Evolutionary conservation across 495 filamentous ascomycete species (phyloP).

Genomic region (Penicillium roqueforti): DNA sequence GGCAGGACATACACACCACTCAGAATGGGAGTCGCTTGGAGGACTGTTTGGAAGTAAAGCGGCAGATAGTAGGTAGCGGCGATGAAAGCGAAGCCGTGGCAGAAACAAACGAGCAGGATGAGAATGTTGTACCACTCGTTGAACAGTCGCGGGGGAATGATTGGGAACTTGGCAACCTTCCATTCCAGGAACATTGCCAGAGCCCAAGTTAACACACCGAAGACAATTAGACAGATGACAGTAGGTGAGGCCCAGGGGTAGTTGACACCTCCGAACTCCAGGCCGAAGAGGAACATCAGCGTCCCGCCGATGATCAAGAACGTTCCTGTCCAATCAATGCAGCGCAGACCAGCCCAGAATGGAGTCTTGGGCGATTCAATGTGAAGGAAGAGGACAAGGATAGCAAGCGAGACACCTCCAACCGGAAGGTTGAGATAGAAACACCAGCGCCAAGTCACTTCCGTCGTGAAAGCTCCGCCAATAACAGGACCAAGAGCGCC

Average conservation of each 20-base stretch:
- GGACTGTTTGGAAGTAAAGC: conserved; percentile 73
- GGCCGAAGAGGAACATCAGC: conserved; percentile 75
- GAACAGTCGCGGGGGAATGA: conserved; percentile 74
- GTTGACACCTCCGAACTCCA: conserved; percentile 73
- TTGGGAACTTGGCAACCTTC: conserved; percentile 68
- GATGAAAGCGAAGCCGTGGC: conserved; percentile 73
- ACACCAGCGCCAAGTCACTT: conserved; percentile 59
- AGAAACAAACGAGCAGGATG: conserved; percentile 52
- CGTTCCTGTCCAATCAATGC: conserved; percentile 73
- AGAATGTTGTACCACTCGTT: conserved; percentile 54
- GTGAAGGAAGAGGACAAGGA: conserved; percentile 67
- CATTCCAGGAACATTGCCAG: conserved; percentile 66
- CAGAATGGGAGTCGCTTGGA: conserved; percentile 66
- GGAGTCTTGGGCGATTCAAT: conserved; percentile 73
- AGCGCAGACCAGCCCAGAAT: conserved; percentile 62
- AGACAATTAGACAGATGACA: conserved; percentile 75
- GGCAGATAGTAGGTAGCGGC: conserved; percentile 70
- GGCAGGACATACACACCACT: conserved; percentile 79
- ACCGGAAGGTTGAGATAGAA: conserved; percentile 71
- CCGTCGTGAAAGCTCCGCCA: conserved; percentile 69
- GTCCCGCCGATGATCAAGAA: conserved; percentile 69
- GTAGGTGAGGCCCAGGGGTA: conserved; percentile 70
- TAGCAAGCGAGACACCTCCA: conserved; percentile 61
- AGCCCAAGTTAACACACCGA: conserved; percentile 58
- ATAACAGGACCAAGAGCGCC: conserved; percentile 69